phyloP scores from a whole-genome alignment of 768 basidiomycete genomes.

The Leucogyrophana mollusca region DNA sequence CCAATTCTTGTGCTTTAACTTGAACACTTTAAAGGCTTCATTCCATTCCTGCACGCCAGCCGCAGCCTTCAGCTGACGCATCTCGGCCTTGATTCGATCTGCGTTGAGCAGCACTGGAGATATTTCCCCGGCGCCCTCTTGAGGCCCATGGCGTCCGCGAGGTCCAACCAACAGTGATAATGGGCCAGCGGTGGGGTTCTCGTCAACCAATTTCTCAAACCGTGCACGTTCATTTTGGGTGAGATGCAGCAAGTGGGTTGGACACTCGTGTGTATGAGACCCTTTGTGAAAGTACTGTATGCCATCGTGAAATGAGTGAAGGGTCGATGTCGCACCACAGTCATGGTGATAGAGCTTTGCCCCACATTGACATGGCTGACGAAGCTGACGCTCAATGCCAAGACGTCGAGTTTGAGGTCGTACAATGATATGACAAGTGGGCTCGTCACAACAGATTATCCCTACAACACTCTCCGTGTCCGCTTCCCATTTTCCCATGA shows the following conservation, averaged over 20 bases:
- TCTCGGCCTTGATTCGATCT: neutral
- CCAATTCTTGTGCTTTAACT: conserved; percentile 16
- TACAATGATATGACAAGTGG: conserved; percentile 13
- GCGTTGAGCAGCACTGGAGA: neutral
- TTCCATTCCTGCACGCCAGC: no score
- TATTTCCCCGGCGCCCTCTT: neutral
- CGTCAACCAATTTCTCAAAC: neutral
- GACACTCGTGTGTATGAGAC: neutral
- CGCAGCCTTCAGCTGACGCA: neutral
- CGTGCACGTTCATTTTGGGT: neutral
- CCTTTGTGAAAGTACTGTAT: neutral
- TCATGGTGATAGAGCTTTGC: neutral
- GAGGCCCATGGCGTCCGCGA: neutral
- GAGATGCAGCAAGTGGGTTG: neutral
- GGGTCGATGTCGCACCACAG: neutral
- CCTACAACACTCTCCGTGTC: conserved; percentile 12
- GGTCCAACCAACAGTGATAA: no score
- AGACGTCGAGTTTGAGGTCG: conserved; percentile 12
- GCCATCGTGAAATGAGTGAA: neutral
- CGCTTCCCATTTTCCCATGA: conserved; percentile 11
- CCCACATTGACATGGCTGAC: conserved; percentile 20
- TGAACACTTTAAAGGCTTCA: neutral
- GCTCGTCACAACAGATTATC: conserved; percentile 13
- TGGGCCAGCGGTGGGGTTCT: neutral
- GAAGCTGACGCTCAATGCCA: neutral